Base-by-base conservation (phyloP, 2,329 filamentous ascomycete species). In the Diplodia intermedia region DNA sequence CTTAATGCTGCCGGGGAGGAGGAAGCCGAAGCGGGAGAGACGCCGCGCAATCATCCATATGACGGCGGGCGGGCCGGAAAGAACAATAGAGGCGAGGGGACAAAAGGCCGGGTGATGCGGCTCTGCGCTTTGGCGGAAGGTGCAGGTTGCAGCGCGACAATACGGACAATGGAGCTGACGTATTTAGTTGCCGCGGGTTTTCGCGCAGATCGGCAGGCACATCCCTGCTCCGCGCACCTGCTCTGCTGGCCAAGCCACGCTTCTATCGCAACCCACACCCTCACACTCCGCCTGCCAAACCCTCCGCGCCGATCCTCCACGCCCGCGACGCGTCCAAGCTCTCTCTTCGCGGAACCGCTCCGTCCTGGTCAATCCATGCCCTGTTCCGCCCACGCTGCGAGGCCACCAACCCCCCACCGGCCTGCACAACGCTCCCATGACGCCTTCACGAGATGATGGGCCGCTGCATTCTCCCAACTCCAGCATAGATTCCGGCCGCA, bases 401-500 rank as follows among this genome's bases (percentile, higher is more conserved):
- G 66, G 56, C 66, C 66, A 63, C 50, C 36, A 36, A 29, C 29
- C 52, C 56, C 56, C 52, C 36, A 23, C 36, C 38, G 68, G 62
- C 60, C 65, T 40, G 54, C 55, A 26, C 63, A 56, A 76, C 74
- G 75, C 73, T 75, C 65, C 63, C 69, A 79, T 80, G 78, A 79
- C 76, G 75, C 77, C 77, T 73, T 72, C 75, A 71, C 77, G 77
- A 75, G 76, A 79, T 78, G 78, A 72, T 69, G 73, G 75, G 43
- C 76, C 77, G 66, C 75, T 71, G 70, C 77, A 72, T 69, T 73
- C 75, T 40, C 76, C 77, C 68, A 75, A 72, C 69, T 57, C 40
- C 31, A 57, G 89, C 75, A 86, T 91, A 79, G 89, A 91, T 75
- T 82, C 88, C 72, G 85, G 88, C 73, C 60, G 43, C 47, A 86